Conservation (phyloP, 805 yeast species). For the Cyberlindnera japonica region DNA sequence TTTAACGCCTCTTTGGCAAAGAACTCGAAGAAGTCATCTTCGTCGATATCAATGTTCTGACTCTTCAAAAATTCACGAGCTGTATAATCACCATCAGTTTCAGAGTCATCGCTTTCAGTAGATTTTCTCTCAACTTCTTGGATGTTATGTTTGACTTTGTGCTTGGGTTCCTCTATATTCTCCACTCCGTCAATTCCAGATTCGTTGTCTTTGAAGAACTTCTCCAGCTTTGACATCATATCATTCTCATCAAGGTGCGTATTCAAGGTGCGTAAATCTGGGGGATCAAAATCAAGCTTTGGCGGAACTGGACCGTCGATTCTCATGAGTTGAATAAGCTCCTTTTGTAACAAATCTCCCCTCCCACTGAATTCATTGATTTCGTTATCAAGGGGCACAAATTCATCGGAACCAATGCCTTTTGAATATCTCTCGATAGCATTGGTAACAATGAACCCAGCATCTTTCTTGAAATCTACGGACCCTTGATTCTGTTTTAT, state of each 20-base stretch:
- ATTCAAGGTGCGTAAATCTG: not conserved
- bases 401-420: not conserved
- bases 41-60: slow-evolving; percentile 47
- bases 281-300: slow-evolving; percentile 14
- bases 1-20: slow-evolving; percentile 53
- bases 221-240: slow-evolving; percentile 24
- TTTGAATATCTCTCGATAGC: slow-evolving; percentile 3
- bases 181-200: slow-evolving; percentile 25
- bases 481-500: slow-evolving; percentile 1
- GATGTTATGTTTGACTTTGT: slow-evolving; percentile 4
- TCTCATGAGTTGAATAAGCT: slow-evolving; percentile 23
- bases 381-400: slow-evolving; percentile 16
- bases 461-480: not conserved
- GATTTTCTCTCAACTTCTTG: slow-evolving; percentile 6
- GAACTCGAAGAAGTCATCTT: slow-evolving; percentile 68
- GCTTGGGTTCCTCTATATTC: not conserved
- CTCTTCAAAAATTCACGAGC: slow-evolving; percentile 29
- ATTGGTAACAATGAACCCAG: slow-evolving; percentile 6
- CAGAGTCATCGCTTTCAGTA: slow-evolving; percentile 1
- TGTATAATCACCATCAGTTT: slow-evolving; percentile 11
- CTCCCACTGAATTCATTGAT: slow-evolving; percentile 12
- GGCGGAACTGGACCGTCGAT: slow-evolving; percentile 16
- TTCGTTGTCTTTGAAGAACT: slow-evolving; percentile 24
- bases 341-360: slow-evolving; percentile 29
- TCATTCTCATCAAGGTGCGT: slow-evolving; percentile 22